Evolutionary conservation across 1,284 basidiomycete species (phyloP).

Genomic region (Pisolithus thermaeus): DNA sequence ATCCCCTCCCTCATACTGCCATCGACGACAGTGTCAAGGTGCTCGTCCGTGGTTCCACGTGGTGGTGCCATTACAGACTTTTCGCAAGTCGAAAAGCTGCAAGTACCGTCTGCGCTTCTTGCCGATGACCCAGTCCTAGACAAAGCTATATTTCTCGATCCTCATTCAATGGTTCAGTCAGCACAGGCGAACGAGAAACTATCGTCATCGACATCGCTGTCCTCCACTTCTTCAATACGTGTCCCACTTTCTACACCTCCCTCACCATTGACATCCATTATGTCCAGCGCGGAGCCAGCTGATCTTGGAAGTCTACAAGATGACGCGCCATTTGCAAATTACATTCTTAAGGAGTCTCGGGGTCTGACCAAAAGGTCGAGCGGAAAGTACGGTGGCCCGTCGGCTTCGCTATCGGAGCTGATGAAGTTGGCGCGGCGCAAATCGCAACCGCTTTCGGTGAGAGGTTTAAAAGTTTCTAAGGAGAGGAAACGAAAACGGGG

Average conservation of each 20-base stretch:
- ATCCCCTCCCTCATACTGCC: not conserved
- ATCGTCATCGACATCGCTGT: not conserved
- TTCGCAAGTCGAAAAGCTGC: not conserved
- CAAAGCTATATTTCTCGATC: not conserved
- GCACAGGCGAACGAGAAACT: not conserved
- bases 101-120: too few species aligned
- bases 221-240: not conserved
- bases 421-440: conserved; percentile 13
- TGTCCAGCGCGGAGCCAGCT: not conserved
- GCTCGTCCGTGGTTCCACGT: conserved; percentile 1
- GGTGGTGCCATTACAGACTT: not conserved
- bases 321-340: not conserved
- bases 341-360: not conserved
- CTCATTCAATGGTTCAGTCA: not conserved
- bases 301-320: not conserved
- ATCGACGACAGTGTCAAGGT: conserved; percentile 1
- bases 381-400: conserved; percentile 15
- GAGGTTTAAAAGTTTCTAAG: conserved; percentile 2
- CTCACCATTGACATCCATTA: not conserved
- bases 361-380: not conserved
- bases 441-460: conserved; percentile 6
- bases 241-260: not conserved
- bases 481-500: conserved; percentile 17
- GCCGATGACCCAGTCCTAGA: not conserved
- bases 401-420: conserved; percentile 18